phyloP scores from a whole-genome alignment of 257 asterid species.

The Primulina tabacum region DNA sequence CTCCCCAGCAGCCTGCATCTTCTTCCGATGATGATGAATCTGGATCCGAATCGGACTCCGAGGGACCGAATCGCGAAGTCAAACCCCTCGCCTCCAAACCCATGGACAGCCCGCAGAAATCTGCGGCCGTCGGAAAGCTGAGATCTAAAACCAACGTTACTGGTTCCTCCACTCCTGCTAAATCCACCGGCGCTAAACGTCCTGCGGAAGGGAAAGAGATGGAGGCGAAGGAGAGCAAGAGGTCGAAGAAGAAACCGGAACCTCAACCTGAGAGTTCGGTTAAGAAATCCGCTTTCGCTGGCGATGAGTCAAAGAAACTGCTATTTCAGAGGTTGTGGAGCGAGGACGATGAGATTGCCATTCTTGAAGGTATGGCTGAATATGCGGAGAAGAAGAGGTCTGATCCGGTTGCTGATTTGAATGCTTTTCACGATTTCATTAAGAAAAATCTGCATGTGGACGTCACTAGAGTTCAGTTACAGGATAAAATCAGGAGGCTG shows the following conservation, averaged over 20 bases:
- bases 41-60: conserved; percentile 41
- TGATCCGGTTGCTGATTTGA: conserved; percentile 40
- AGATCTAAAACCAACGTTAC: conserved; percentile 32
- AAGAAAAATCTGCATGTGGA: conserved; percentile 42
- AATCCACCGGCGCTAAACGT: conserved; percentile 37
- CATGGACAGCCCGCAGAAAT: conserved; percentile 25
- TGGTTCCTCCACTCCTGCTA: conserved; percentile 26
- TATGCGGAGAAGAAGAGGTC: conserved; percentile 32
- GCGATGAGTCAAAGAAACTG: conserved; percentile 34
- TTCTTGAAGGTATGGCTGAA: conserved; percentile 53
- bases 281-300: conserved; percentile 2
- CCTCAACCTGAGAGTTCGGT: conserved; percentile 24
- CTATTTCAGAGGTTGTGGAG: conserved; percentile 60
- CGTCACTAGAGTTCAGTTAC: conserved; percentile 47
- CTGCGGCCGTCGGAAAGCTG: conserved; percentile 27
- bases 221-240: conserved; percentile 37
- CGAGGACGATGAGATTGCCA: conserved; percentile 59
- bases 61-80: conserved; percentile 25
- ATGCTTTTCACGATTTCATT: conserved; percentile 49
- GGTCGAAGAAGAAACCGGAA: conserved; percentile 41
- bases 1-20: conserved; percentile 19
- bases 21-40: conserved; percentile 43
- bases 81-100: conserved; percentile 37
- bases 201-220: conserved; percentile 29
- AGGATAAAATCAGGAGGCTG: conserved; percentile 52